phyloP scores from a whole-genome alignment of 306 rosid genomes.

The Cajanus cajan region DNA sequence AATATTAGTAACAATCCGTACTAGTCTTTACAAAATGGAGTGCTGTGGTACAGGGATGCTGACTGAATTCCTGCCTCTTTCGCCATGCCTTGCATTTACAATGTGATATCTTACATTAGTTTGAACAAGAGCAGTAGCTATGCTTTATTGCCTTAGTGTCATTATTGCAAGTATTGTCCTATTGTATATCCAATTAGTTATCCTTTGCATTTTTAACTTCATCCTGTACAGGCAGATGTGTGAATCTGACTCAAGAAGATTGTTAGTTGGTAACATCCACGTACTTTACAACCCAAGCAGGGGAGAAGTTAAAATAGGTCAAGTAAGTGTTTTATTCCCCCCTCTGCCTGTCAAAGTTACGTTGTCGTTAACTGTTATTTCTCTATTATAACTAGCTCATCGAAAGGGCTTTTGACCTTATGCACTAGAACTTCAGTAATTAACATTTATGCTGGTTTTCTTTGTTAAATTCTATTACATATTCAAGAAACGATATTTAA shows the following conservation, averaged over 20 bases:
- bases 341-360: no score
- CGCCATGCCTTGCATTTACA: conserved; percentile 3
- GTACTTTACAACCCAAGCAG: conserved; percentile 81
- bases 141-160: not conserved
- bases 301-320: conserved; percentile 88
- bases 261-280: conserved; percentile 79
- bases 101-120: not conserved
- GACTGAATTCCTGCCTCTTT: conserved; percentile 1
- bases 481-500: conserved; percentile 1
- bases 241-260: conserved; percentile 65
- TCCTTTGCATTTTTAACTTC: conserved; percentile 54
- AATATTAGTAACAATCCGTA: not conserved
- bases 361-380: conserved; percentile 1
- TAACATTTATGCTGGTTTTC: not conserved
- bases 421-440: not conserved
- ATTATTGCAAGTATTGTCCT: not conserved
- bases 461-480: not conserved
- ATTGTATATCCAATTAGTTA: conserved; percentile 20
- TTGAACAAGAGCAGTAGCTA: not conserved
- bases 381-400: not conserved
- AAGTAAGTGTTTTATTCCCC: conserved; percentile 51
- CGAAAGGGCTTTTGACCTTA: no score
- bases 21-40: not conserved
- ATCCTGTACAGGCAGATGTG: conserved; percentile 74
- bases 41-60: conserved; percentile 3